Evolutionary conservation across 2,329 filamentous ascomycete species (phyloP), one percentile per base, ranked within the genome.

Genomic region (Chaetomiaceae sp.): DNA sequence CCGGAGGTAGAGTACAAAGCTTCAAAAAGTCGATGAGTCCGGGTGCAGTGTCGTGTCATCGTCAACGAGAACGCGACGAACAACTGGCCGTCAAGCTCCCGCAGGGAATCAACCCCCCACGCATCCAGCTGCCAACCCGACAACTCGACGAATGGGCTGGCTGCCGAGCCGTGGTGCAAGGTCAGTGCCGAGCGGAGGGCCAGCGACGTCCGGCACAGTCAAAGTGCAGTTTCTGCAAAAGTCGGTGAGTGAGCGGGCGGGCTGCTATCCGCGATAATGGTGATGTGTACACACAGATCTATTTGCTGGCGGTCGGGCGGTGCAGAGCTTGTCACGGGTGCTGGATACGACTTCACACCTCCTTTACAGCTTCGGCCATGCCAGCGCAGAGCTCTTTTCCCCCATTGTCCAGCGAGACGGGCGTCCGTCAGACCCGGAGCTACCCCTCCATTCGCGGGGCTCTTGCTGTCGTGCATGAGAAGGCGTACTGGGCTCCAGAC

Each of bases 171-270:
- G 41, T 40, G 32, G 37, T 24, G 30, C n/a, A n/a, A 33, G n/a
- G 27, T 35, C 37, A 19, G 27, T 35, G 20, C 26, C 40, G 37
- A 38, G 26, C 24, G 47, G 43, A 33, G 27, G 32, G 42, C 39
- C 18, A 39, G n/a, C 34, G 36, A 35, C 27, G 22, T 30, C 29
- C 37, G 24, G 35, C 43, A 17, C 17, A 33, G 22, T 24, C 22
- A 38, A 41, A 46, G 42, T 49, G 51, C 42, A 50, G 49, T 42
- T 34, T n/a, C n/a, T n/a, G 42, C 38, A 52, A 53, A 54, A 53
- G 49, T 51, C 51, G 53, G 53, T 55, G 53, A 55, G 40, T 17
- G 20, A 24, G 29, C n/a, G n/a, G n/a, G n/a, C n/a, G n/a, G n/a
- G n/a, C n/a, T n/a, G n/a, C n/a, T n/a, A n/a, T n/a, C n/a, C n/a